Evolutionary conservation across 2,329 filamentous ascomycete species (phyloP).

Genomic region (Fusarium metavorans): DNA sequence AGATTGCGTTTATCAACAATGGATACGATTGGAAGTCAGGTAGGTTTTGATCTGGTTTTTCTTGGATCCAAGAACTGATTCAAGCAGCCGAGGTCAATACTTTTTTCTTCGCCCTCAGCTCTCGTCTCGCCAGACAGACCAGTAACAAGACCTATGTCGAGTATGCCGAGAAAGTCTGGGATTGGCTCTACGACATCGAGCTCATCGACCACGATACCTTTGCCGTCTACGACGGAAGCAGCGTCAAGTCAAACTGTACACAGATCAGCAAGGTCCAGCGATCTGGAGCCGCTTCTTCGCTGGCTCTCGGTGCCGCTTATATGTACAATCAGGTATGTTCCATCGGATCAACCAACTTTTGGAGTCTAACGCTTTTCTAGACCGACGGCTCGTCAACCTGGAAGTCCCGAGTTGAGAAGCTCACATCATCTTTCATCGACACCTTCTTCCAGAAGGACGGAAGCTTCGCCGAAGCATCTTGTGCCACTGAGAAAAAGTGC

Average conservation of each 20-base stretch:
- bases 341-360: background rate
- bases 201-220: constrained; percentile 71
- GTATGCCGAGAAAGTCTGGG: constrained; percentile 70
- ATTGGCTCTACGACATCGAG: constrained; percentile 67
- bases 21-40: constrained; percentile 83
- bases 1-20: constrained; percentile 77
- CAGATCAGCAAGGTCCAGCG: constrained; percentile 71
- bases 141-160: constrained; percentile 72
- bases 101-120: constrained; percentile 72
- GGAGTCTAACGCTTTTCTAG: background rate
- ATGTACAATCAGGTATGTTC: constrained; percentile 73
- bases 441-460: constrained; percentile 65
- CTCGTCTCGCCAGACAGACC: constrained; percentile 79
- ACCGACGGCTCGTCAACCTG: constrained; percentile 54
- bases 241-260: constrained; percentile 69
- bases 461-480: constrained; percentile 74
- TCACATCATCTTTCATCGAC: constrained; percentile 61
- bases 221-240: constrained; percentile 73
- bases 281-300: constrained; percentile 73
- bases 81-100: constrained; percentile 66
- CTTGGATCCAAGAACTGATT: accelerated
- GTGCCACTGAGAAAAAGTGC: constrained; percentile 70
- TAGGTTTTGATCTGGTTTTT: constrained; percentile 39
- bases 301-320: constrained; percentile 72
- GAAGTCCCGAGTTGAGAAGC: constrained; percentile 65